Evolutionary conservation across 1,139 yeast genomes (phyloP).

Genomic region (Wickerhamomyces sp.): DNA sequence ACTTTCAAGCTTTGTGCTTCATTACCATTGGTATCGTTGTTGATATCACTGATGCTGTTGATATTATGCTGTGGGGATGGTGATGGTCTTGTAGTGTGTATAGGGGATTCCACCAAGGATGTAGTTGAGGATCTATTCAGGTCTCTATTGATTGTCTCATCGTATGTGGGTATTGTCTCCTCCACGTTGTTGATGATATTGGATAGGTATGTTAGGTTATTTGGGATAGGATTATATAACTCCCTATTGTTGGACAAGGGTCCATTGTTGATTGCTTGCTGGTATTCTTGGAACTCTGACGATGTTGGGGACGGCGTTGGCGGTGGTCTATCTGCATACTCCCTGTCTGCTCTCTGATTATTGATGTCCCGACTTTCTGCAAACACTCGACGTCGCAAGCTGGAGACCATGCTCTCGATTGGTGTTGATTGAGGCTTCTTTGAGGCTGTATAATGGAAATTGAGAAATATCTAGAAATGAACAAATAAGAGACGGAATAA

Average conservation of each 20-base stretch:
- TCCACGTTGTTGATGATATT: not conserved
- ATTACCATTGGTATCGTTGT: not conserved
- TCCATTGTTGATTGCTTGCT: conserved; percentile 4
- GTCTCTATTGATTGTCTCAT: conserved; percentile 13
- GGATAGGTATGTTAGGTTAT: not conserved
- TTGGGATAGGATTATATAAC: not conserved
- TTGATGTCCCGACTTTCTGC: not conserved
- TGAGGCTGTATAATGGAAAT: too few species aligned
- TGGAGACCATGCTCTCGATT: not conserved
- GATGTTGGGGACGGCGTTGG: conserved; percentile 24
- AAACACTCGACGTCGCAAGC: not conserved
- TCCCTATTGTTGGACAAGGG: conserved; percentile 1
- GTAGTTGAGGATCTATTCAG: not conserved
- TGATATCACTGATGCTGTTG: not conserved
- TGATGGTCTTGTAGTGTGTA: not conserved
- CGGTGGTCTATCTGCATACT: conserved; percentile 26
- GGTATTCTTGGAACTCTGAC: conserved; percentile 18
- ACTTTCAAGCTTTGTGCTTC: conserved; percentile 36
- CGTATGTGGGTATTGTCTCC: conserved; percentile 13
- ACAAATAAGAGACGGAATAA: too few species aligned
- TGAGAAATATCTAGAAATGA: too few species aligned
- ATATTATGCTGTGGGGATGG: conserved; percentile 2
- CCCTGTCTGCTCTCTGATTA: not conserved
- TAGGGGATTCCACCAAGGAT: not conserved
- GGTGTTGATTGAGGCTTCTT: too few species aligned